Evolutionary conservation across 106 monocot species (phyloP), one percentile per base, ranked within the genome.

Genomic region (Agapanthus africanus): DNA sequence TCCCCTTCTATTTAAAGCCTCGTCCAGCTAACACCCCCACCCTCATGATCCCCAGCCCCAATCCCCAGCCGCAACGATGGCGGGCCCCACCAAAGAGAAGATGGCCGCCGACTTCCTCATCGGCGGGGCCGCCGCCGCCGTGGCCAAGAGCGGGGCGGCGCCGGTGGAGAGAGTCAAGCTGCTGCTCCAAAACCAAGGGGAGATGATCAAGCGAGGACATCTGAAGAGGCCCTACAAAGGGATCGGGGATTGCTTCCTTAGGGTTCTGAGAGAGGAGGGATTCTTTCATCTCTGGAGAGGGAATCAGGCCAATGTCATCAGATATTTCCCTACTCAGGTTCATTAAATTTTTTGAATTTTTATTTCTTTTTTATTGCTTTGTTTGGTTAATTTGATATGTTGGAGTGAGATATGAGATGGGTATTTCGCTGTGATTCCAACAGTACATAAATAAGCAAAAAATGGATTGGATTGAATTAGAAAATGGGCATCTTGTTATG

Each of bases 251-350:
- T 86, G 88, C 74, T 86, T 79, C 74, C 1, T 51, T 18, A 77
- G 95, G 72, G 80, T 97, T 41, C 33, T 88, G 7, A 76, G 78
- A 62, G 91, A 91, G 74, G 95, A 95, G 76, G 91, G 95, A 0
- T 71, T 79, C 65, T 38, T 78, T 54, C 66, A 82, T 22, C 65
- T 97, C 16, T 97, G 91, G 95, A 73, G 95, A 26, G 86, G 95
- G 40, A 88, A 97, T 64, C 95, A 88, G 77, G 95, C 88, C 74
- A 97, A 91, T 79, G 91, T 86, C 68, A 87, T 97, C 76, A 66
- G 95, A 51, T 97, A 97, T 51, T 86, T 97, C 70, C 95, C 88
- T 28, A 97, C 95, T 7, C 95, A 97, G 95, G 95, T 95, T n/a
- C n/a, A n/a, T n/a, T n/a, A n/a, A n/a, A n/a, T n/a, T n/a, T n/a